phyloP scores from a whole-genome alignment of 1,139 yeast genomes.

The Lodderomyces margitis region DNA sequence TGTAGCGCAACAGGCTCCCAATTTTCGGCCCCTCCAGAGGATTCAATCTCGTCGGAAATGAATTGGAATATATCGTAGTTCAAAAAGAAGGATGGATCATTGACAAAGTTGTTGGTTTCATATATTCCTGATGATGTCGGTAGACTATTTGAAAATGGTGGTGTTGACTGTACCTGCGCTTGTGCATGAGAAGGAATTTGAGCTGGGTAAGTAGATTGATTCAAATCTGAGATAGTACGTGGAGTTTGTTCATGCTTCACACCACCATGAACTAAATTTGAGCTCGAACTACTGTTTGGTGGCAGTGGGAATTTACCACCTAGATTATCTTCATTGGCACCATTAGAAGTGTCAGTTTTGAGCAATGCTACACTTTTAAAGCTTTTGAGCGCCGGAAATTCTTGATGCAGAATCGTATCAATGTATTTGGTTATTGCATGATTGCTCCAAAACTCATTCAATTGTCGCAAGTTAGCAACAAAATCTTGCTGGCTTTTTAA shows the following conservation, averaged over 20 bases:
- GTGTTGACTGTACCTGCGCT: neutral
- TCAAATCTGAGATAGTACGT: neutral
- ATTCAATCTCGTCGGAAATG: slow-evolving; percentile 20
- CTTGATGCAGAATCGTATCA: slow-evolving; percentile 1
- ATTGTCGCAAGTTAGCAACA: slow-evolving; percentile 9
- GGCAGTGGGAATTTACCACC: slow-evolving; percentile 2
- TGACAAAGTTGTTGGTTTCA: slow-evolving; percentile 10
- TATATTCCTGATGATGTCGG: neutral
- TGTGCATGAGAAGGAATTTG: neutral
- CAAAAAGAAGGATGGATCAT: slow-evolving; percentile 19
- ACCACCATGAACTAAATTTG: neutral
- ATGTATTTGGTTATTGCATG: slow-evolving; percentile 9
- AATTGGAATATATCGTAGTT: slow-evolving; percentile 20
- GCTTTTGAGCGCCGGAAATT: neutral
- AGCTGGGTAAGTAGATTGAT: neutral
- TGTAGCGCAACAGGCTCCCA: slow-evolving; percentile 25
- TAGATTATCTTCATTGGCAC: neutral
- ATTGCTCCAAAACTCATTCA: slow-evolving; percentile 16
- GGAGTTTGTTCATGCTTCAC: neutral
- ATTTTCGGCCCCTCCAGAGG: slow-evolving; percentile 8
- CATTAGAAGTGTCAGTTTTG: neutral
- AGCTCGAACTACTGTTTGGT: neutral
- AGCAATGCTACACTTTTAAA: neutral
- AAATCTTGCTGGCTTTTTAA: slow-evolving; percentile 7
- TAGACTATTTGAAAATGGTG: neutral